Conservation (phyloP, 2,329 filamentous ascomycete species). For the Colletotrichum magnum region DNA sequence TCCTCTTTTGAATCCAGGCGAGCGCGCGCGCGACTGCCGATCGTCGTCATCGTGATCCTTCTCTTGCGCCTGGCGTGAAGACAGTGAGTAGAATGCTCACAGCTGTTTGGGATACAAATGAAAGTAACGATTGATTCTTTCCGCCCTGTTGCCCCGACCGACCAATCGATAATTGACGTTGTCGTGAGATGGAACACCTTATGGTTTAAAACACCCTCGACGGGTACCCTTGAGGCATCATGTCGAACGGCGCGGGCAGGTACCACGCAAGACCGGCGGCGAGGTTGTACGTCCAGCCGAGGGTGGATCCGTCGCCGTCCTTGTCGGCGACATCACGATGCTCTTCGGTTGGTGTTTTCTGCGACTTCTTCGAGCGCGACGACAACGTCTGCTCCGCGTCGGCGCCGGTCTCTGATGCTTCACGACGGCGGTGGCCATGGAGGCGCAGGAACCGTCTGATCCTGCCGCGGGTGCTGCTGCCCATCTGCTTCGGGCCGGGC, state of each 20-base stretch:
- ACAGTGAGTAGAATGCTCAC: neutral
- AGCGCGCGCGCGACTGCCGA: no score
- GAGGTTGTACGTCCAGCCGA: neutral
- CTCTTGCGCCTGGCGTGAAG: neutral
- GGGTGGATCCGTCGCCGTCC: neutral
- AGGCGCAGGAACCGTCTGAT: conserved; percentile 6
- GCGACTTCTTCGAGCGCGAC: neutral
- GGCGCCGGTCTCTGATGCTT: neutral
- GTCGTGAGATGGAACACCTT: neutral
- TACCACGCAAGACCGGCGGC: conserved; percentile 15
- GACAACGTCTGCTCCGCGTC: neutral
- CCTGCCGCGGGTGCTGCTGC: neutral
- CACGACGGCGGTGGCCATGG: neutral
- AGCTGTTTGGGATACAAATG: neutral
- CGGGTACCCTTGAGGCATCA: conserved; percentile 23
- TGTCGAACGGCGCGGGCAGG: conserved; percentile 16
- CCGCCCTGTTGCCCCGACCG: no score
- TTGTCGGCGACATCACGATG: neutral
- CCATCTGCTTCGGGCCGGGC: neutral
- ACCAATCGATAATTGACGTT: no score
- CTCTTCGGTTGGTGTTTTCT: neutral
- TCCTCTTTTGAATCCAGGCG: no score
- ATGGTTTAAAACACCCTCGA: neutral
- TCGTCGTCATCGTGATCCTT: no score
- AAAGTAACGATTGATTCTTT: neutral